These are phyloP conservation scores for Klebsormidium nitens DNA, from an alignment of 139 green algal species.

Conservation along the genomic window DNA sequence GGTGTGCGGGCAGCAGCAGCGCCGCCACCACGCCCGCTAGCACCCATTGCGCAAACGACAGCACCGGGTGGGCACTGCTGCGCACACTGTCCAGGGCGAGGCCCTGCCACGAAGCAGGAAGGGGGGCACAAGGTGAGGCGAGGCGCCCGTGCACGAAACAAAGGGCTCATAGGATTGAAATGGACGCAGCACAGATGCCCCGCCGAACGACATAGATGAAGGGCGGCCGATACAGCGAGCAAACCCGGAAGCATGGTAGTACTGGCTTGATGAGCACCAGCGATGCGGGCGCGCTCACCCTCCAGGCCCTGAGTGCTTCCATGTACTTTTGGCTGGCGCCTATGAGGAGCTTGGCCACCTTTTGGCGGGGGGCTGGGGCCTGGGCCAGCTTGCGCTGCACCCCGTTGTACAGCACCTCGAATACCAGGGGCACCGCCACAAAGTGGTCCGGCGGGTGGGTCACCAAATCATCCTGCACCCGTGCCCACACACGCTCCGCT, in stretches of 20 bases:
- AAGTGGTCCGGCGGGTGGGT: constrained; percentile 70
- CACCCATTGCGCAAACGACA: constrained; percentile 26
- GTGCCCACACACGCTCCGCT: background rate
- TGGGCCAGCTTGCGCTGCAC: constrained; percentile 59
- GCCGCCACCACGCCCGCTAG: constrained; percentile 46
- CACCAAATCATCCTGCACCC: constrained; percentile 61
- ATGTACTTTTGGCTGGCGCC: constrained; percentile 49
- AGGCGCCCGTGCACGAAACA: too few species aligned
- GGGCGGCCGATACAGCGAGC: too few species aligned
- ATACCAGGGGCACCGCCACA: constrained; percentile 85
- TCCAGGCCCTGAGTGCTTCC: constrained; percentile 43
- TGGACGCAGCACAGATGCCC: too few species aligned
- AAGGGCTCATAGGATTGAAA: too few species aligned
- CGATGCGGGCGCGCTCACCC: constrained; percentile 32
- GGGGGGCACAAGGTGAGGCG: too few species aligned
- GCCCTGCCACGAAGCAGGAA: too few species aligned
- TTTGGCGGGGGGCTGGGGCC: constrained; percentile 37
- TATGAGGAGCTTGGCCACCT: constrained; percentile 54
- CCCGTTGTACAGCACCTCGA: constrained; percentile 77
- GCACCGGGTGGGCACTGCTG: constrained; percentile 18
- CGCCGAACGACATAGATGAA: too few species aligned
- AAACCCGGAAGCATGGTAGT: too few species aligned
- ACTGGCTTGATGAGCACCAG: too few species aligned
- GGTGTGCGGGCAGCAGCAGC: constrained; percentile 65
- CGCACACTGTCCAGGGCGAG: constrained; percentile 23